Base-by-base conservation (phyloP, 2,329 filamentous ascomycete genomes). In the Diaporthe longicolla region DNA sequence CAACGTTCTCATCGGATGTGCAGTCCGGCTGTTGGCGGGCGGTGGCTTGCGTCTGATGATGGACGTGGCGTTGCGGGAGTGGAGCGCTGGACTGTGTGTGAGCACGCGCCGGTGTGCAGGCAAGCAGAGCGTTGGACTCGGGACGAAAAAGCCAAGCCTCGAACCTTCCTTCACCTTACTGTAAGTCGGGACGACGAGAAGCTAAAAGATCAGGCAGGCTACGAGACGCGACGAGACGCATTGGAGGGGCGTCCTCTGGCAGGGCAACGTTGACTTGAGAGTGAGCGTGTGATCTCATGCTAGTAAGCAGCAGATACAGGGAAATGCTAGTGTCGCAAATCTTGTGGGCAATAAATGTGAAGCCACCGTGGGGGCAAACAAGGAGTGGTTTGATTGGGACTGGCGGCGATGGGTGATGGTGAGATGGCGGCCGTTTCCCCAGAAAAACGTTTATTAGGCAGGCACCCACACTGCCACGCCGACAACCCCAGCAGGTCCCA, bases 31-130 rank as follows among this genome's bases (percentile, higher is more conserved):
- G 59, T 63, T 32, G 59, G 59, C 24, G 17, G 59, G 43, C 40
- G 59, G 59, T 32, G 43, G 59, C 43, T 50, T 66, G 61, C 61
- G n/a, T 65, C 43, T 11, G 15, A 61, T 17, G 43, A 37, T n/a
- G 61, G 61, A 50, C 61, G 61, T 50, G 61, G 61, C 61, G 45
- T 37, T 9, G 43, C 61, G 45, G 61, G 43, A 66, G 61, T 50
- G 61, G 61, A 66, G 61, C 61, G 29, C 43, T 50, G 59, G 43
- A 10, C 43, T 21, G 59, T 26, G 43, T 13, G 58, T 32, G 59
- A 26, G 43, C 29, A n/a, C 19, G 54, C 45, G n/a, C 48, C 48
- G 48, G 48, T 17, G 29, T 50, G 11, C 43, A 48, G 61, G 61
- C 43, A 66, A 52, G 26, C 29, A 50, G 21, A 52, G n/a, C 26